Conservation (phyloP, 2,329 filamentous ascomycete species). For the Apiospora marii region DNA sequence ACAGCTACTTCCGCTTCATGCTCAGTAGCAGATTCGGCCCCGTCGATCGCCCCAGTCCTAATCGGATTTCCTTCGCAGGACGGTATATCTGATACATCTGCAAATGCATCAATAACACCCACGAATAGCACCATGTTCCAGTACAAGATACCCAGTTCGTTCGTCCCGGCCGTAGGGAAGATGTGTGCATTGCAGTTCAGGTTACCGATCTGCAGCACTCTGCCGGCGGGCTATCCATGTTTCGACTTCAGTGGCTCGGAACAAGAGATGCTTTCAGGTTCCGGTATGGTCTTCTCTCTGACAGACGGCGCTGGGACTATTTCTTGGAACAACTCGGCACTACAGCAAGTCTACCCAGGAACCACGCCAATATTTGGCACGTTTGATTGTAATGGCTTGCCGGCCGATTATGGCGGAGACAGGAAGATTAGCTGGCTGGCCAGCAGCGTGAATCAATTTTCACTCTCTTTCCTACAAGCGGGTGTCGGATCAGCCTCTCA, state of each 20-base stretch:
- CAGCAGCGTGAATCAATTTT: conserved; percentile 39
- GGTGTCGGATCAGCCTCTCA: conserved; percentile 37
- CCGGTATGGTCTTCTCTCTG: conserved; percentile 40
- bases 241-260: conserved; percentile 42
- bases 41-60: conserved; percentile 38
- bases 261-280: conserved; percentile 39
- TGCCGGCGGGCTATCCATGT: conserved; percentile 43
- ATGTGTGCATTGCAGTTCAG: conserved; percentile 44
- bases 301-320: conserved; percentile 31
- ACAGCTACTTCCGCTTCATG: background rate
- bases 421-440: conserved; percentile 39
- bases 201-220: conserved; percentile 40
- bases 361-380: conserved; percentile 38
- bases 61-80: conserved; percentile 33
- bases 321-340: conserved; percentile 37
- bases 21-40: conserved; percentile 31
- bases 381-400: conserved; percentile 37
- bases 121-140: conserved; percentile 37
- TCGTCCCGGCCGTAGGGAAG: conserved; percentile 27
- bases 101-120: conserved; percentile 35
- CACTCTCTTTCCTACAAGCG: conserved; percentile 41
- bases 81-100: conserved; percentile 31
- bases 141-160: conserved; percentile 36
- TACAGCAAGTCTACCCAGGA: conserved; percentile 42
- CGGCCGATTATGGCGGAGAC: conserved; percentile 25